Base-by-base conservation (phyloP, 495 filamentous ascomycete species). In the Aspergillus sclerotiicarbonarius region DNA sequence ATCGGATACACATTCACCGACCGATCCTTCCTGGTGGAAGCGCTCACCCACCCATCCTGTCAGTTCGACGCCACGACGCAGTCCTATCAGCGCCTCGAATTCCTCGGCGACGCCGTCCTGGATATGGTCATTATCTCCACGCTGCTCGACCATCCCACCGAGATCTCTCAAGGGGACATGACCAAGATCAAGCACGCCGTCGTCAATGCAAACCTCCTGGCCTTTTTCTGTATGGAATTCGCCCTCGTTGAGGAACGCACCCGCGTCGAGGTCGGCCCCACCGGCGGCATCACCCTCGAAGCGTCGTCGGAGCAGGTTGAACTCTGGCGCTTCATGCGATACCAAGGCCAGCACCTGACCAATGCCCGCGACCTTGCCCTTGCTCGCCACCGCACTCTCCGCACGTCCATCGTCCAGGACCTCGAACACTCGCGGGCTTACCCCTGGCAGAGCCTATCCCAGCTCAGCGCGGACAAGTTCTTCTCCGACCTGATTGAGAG, bases 61-160 rank as follows among this genome's bases (percentile, higher is more conserved):
- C 75, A 71, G 35, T 69, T 74, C 43, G 75, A 82, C 53, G 64
- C 69, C n/a, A 67, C 69, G 8, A 72, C 73, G 1, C 76, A 83
- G 33, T 92, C 88, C 7, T 90, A 95, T 67, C 88, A 98, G 61
- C 86, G 92, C 0, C 80, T 97, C 13, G 94, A 98, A 67, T 98
- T 91, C 69, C 78, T 97, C 0, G 94, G 94, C 8, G 94, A 98
- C 64, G 81, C 91, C 0, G 74, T 96, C 10, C 83, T 98, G 0
- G 94, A 98, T 67, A 84, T 83, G 67, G 68, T 96, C 50, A 77
- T 98, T 47, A 80, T 88, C 8, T 73, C 71, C 2, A 69, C 68
- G 0, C 72, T 91, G 8, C 83, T 75, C 59, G 63, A 72, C 0
- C 70, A 75, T 35, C 65, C 73, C 2, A 60, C 62, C 8, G 64